Conservation (phyloP, 169 alveolate species). For the Miamiensis avidus region DNA sequence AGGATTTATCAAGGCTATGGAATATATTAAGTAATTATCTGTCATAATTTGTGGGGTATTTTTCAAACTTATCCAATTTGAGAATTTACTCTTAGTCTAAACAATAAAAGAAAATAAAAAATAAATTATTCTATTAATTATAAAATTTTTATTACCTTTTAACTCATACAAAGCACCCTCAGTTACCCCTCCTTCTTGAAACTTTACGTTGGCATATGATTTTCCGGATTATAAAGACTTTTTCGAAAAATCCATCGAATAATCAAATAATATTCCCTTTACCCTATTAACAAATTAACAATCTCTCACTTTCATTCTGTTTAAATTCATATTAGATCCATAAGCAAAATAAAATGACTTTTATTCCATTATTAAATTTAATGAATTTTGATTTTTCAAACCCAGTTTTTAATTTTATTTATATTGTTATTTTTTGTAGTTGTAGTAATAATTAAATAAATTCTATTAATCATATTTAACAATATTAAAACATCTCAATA, state of each 20-base stretch:
- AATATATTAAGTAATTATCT: neutral
- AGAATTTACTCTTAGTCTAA: neutral
- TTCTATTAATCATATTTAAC: too few relatives aligned
- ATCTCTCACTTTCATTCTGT: neutral
- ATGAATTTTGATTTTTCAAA: neutral
- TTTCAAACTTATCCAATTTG: neutral
- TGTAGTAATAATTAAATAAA: too few relatives aligned
- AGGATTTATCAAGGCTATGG: neutral
- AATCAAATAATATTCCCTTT: neutral
- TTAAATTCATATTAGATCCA: neutral
- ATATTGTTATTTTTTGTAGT: too few relatives aligned
- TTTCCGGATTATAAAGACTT: neutral
- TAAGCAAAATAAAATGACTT: neutral
- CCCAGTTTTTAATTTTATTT: too few relatives aligned
- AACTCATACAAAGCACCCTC: neutral
- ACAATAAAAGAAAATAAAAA: too few relatives aligned
- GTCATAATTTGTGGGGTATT: neutral
- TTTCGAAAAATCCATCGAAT: neutral
- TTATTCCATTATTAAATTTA: too few relatives aligned
- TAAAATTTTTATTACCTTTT: neutral
- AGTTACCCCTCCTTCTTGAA: neutral
- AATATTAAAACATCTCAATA: too few relatives aligned
- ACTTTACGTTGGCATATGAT: neutral
- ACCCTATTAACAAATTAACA: neutral
- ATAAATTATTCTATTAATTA: neutral